Conservation (phyloP, 73 alveolate species). For the Symbiodinium pilosum region DNA sequence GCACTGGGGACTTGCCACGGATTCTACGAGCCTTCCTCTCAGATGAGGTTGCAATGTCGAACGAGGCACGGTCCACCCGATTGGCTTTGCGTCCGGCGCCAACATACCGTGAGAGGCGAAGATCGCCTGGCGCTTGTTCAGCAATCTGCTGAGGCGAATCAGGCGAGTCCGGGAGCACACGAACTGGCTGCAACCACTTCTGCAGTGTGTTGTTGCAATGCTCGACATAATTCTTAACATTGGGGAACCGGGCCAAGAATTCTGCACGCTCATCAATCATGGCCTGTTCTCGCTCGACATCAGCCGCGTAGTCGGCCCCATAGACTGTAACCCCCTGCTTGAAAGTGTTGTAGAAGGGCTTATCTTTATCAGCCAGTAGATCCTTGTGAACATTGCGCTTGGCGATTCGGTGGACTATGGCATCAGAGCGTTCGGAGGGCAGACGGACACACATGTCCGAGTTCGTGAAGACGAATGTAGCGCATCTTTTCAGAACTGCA, state of each 20-base stretch:
- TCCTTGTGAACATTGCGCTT: not conserved
- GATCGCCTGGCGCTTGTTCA: not conserved
- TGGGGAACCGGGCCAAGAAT: not conserved
- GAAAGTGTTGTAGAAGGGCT: not conserved
- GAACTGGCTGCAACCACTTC: not conserved
- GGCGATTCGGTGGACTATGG: not conserved
- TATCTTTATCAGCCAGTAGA: not conserved
- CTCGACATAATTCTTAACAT: not conserved
- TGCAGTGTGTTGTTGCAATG: not conserved
- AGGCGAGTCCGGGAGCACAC: not conserved
- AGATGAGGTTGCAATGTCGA: too few relatives aligned
- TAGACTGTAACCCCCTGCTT: not conserved
- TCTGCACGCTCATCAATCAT: not conserved
- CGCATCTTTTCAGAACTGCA: not conserved
- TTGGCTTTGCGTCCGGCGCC: not conserved
- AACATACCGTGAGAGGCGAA: not conserved
- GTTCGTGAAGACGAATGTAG: not conserved
- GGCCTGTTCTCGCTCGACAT: not conserved
- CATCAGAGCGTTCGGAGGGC: conserved; percentile 4
- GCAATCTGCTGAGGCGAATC: not conserved
- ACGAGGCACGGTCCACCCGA: not conserved
- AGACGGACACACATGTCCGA: not conserved
- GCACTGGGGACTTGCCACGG: not conserved
- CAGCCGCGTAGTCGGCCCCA: not conserved
- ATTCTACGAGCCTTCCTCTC: not conserved